Conservation (phyloP, 2,329 filamentous ascomycete species). For the Pestalotiopsis fici region DNA sequence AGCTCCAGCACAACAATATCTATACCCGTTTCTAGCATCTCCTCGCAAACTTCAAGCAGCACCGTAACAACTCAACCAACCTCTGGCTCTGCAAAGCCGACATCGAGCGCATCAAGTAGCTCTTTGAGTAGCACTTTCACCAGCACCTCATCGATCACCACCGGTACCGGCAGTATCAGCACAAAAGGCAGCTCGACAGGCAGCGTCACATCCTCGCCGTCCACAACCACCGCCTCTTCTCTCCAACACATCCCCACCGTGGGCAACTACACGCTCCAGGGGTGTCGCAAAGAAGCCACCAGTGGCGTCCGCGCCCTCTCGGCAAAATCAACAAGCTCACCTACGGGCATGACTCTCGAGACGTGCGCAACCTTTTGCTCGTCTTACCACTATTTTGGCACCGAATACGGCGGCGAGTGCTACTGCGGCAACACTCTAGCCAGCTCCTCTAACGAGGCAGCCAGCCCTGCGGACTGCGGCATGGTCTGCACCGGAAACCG, state of each 20-base stretch:
- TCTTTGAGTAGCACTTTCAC: not conserved
- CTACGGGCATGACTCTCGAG: constrained; percentile 41
- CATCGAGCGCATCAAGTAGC: not conserved
- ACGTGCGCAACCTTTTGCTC: constrained; percentile 39
- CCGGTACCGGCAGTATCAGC: constrained; percentile 7
- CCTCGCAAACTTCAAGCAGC: not conserved
- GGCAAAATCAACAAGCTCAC: constrained; percentile 43
- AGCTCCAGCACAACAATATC: not conserved
- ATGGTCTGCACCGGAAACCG: too few relatives aligned
- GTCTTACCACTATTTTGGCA: constrained; percentile 38
- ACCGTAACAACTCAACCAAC: not conserved
- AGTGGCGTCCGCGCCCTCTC: constrained; percentile 49
- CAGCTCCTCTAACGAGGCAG: too few relatives aligned
- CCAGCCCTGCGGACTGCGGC: too few relatives aligned
- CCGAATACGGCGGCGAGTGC: constrained; percentile 49
- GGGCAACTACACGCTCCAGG: too few relatives aligned
- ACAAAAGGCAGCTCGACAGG: too few relatives aligned
- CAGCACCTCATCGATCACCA: not conserved
- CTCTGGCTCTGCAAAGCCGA: not conserved
- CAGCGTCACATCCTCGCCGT: too few relatives aligned
- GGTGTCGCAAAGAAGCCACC: constrained; percentile 53
- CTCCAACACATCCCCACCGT: too few relatives aligned
- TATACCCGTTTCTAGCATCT: constrained; percentile 7
- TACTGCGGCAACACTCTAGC: constrained; percentile 54
- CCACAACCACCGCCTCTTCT: too few relatives aligned